These are phyloP conservation scores for Daucus carota DNA, from an alignment of 129 eudicot genomes.

Conservation along the genomic window DNA sequence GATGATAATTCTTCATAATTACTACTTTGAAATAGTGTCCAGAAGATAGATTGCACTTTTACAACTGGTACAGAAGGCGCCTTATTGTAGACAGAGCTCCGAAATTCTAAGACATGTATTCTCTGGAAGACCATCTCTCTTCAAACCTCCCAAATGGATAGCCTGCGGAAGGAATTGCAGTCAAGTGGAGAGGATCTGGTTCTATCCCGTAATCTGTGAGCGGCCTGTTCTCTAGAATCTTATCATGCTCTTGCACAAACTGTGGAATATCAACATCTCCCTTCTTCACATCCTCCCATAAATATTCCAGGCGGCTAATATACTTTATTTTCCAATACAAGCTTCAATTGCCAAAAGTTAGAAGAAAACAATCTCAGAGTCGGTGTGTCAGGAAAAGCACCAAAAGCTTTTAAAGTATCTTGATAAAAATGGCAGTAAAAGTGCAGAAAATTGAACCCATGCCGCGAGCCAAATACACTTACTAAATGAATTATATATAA, in stretches of 20 bases:
- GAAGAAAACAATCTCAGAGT: conserved; percentile 1
- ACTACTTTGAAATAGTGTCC: background rate
- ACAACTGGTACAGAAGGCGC: background rate
- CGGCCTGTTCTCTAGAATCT: conserved; percentile 80
- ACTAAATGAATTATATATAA: background rate
- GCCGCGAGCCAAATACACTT: background rate
- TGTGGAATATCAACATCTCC: conserved; percentile 89
- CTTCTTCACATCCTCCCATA: conserved; percentile 89
- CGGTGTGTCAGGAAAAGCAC: background rate
- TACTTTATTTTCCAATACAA: conserved; percentile 93
- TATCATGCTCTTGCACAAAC: conserved; percentile 69
- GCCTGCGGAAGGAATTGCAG: conserved; percentile 47
- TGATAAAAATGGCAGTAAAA: background rate
- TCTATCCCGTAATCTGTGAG: conserved; percentile 91
- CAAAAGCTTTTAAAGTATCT: background rate
- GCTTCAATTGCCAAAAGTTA: conserved; percentile 23
- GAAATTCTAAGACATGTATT: conserved; percentile 36
- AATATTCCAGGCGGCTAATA: conserved; percentile 82
- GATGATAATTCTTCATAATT: background rate
- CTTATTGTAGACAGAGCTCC: conserved; percentile 9
- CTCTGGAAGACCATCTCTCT: conserved; percentile 63
- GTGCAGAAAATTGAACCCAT: background rate
- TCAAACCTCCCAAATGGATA: conserved; percentile 59
- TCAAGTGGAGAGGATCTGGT: conserved; percentile 72
- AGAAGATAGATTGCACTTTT: background rate